phyloP scores from a whole-genome alignment of 2,329 filamentous ascomycete species.

The Penicillium sumatraense region DNA sequence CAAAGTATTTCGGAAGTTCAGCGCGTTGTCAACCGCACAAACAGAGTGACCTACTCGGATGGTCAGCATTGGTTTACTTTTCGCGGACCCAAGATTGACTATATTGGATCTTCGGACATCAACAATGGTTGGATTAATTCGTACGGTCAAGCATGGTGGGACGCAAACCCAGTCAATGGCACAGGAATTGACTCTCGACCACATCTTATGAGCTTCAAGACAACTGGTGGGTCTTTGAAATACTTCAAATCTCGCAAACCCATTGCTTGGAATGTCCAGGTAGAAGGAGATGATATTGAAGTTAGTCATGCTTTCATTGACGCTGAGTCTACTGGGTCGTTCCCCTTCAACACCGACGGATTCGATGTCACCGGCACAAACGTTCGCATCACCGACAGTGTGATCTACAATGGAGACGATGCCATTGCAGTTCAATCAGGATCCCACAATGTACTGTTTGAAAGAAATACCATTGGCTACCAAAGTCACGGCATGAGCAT shows the following conservation, averaged over 20 bases:
- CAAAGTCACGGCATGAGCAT: slow-evolving; percentile 52
- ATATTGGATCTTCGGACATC: slow-evolving; percentile 39
- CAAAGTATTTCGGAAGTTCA: slow-evolving; percentile 46
- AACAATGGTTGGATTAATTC: slow-evolving; percentile 52
- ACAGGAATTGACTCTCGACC: slow-evolving; percentile 47
- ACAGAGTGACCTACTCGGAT: slow-evolving; percentile 31
- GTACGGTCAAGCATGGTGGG: slow-evolving; percentile 54
- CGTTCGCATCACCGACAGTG: slow-evolving; percentile 34
- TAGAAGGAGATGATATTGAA: slow-evolving; percentile 46
- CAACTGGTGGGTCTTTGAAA: slow-evolving; percentile 41
- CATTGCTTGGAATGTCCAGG: slow-evolving; percentile 49
- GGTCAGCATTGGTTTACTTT: slow-evolving; percentile 46
- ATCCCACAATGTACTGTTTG: slow-evolving; percentile 45
- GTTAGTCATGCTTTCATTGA: slow-evolving; percentile 48
- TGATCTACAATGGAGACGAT: slow-evolving; percentile 51
- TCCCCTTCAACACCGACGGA: slow-evolving; percentile 50
- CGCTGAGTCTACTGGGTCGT: slow-evolving; percentile 40
- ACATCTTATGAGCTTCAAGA: slow-evolving; percentile 47
- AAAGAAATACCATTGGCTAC: slow-evolving; percentile 48
- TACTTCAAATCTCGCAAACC: slow-evolving; percentile 51
- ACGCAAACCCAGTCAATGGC: slow-evolving; percentile 45
- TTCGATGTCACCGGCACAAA: slow-evolving; percentile 37
- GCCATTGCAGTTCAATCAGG: slow-evolving; percentile 47
- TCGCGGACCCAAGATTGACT: slow-evolving; percentile 26
- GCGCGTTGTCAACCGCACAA: slow-evolving; percentile 38